These are phyloP conservation scores for Cladophialophora carrionii DNA, from an alignment of 2,329 filamentous ascomycete species.

Conservation along the genomic window DNA sequence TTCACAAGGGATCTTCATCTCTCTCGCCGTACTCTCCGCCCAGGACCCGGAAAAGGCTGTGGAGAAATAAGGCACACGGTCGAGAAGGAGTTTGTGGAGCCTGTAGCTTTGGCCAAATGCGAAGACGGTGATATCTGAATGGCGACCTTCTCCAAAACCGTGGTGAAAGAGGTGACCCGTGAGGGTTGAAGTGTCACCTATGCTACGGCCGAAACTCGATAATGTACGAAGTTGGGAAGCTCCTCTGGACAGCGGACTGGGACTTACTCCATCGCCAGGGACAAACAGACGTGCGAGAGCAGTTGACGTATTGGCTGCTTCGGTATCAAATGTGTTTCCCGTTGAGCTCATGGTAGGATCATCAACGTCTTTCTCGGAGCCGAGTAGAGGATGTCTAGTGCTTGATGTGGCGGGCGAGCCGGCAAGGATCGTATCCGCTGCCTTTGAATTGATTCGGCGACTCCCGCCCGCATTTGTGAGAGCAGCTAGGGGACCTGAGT, in stretches of 20 bases:
- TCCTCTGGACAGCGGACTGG: constrained; percentile 38
- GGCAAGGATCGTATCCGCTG: constrained; percentile 23
- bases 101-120: constrained; percentile 58
- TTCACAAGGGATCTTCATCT: constrained; percentile 58
- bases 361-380: constrained; percentile 43
- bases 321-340: constrained; percentile 29
- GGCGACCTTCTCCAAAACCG: constrained; percentile 56
- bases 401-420: constrained; percentile 23
- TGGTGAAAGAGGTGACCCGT: constrained; percentile 58
- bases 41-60: constrained; percentile 60
- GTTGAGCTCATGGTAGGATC: constrained; percentile 37
- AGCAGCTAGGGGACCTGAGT: constrained; percentile 40
- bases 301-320: constrained; percentile 38
- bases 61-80: constrained; percentile 60
- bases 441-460: constrained; percentile 27
- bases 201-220: constrained; percentile 35
- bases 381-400: constrained; percentile 36
- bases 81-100: constrained; percentile 59
- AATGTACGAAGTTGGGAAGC: constrained; percentile 39
- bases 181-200: constrained; percentile 48
- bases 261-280: constrained; percentile 33
- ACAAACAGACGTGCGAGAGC: constrained; percentile 41
- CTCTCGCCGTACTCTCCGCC: constrained; percentile 57
- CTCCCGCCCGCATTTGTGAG: constrained; percentile 33
- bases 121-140: constrained; percentile 59